Evolutionary conservation across 2,329 filamentous ascomycete genomes (phyloP).

Genomic region (Fusarium odoratissimum): DNA sequence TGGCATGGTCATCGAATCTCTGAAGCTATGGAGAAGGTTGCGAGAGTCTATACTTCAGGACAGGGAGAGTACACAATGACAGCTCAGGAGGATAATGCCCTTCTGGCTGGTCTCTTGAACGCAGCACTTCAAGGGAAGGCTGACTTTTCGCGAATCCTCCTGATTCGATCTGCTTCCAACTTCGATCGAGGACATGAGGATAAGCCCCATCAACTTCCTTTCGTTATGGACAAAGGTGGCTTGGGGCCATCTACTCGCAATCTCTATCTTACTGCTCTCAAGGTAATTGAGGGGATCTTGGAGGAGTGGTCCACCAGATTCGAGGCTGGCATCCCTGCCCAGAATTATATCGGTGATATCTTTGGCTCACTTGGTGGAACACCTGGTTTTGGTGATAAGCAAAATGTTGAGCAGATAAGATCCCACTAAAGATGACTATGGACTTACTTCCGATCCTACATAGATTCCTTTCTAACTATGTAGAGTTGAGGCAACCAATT

Average conservation of each 20-base stretch:
- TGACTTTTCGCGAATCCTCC: slow-evolving; percentile 31
- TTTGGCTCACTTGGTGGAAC: slow-evolving; percentile 36
- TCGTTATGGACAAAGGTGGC: slow-evolving; percentile 37
- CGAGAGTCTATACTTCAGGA: slow-evolving; percentile 26
- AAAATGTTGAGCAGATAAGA: not conserved
- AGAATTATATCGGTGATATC: slow-evolving; percentile 34
- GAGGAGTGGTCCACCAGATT: slow-evolving; percentile 23
- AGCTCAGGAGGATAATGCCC: slow-evolving; percentile 38
- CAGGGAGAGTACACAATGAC: slow-evolving; percentile 36
- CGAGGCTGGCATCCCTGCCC: not conserved
- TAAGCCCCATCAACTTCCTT: slow-evolving; percentile 29
- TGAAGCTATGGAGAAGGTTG: slow-evolving; percentile 34
- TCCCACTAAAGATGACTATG: not conserved
- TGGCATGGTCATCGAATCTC: slow-evolving; percentile 36
- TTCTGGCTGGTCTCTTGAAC: slow-evolving; percentile 26
- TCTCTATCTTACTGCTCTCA: slow-evolving; percentile 27
- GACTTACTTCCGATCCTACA: not conserved
- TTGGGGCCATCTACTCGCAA: slow-evolving; percentile 34
- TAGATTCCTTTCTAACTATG: not conserved
- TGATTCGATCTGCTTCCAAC: slow-evolving; percentile 37
- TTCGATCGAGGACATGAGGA: slow-evolving; percentile 36
- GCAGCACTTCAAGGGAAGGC: slow-evolving; percentile 24
- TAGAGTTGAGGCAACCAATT: not conserved
- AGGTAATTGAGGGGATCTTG: slow-evolving; percentile 25
- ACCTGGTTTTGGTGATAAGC: slow-evolving; percentile 27